Conservation (phyloP, 176 grass and related monocot genomes). For the Musa itinerans region DNA sequence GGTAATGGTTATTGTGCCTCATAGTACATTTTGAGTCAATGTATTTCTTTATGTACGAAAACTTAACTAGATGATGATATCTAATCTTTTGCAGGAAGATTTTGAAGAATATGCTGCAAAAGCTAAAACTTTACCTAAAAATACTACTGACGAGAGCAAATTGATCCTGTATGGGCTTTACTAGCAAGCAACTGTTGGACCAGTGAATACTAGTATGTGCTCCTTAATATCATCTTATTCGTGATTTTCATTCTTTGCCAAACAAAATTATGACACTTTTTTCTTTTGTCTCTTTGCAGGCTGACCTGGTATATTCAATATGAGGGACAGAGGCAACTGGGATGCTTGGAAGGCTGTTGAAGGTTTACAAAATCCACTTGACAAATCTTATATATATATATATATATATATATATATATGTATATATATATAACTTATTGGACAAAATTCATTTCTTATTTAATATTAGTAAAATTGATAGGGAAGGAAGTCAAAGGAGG, state of each 20-base stretch:
- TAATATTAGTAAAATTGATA: background rate
- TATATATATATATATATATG: background rate
- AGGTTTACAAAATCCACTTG: conserved; percentile 28
- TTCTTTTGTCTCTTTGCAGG: conserved; percentile 29
- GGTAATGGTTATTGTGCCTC: background rate
- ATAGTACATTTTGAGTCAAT: background rate
- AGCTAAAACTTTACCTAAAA: conserved; percentile 57
- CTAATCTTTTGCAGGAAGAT: conserved; percentile 36
- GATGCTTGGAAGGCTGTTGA: conserved; percentile 77
- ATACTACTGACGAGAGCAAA: conserved; percentile 41
- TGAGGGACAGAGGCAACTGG: conserved; percentile 73
- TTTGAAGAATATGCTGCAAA: conserved; percentile 63
- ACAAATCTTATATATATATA: background rate
- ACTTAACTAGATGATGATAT: background rate
- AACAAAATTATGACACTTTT: background rate
- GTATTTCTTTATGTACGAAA: background rate
- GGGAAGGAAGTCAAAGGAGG: conserved; percentile 46
- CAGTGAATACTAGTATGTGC: conserved; percentile 47
- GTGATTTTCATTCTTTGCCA: background rate
- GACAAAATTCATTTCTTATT: background rate
- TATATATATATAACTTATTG: background rate
- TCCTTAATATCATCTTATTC: background rate
- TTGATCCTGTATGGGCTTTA: conserved; percentile 72
- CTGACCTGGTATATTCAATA: conserved; percentile 49
- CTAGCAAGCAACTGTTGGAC: conserved; percentile 61